Evolutionary conservation across 805 yeast species (phyloP).

Genomic region (Monosporozyma siamensis): DNA sequence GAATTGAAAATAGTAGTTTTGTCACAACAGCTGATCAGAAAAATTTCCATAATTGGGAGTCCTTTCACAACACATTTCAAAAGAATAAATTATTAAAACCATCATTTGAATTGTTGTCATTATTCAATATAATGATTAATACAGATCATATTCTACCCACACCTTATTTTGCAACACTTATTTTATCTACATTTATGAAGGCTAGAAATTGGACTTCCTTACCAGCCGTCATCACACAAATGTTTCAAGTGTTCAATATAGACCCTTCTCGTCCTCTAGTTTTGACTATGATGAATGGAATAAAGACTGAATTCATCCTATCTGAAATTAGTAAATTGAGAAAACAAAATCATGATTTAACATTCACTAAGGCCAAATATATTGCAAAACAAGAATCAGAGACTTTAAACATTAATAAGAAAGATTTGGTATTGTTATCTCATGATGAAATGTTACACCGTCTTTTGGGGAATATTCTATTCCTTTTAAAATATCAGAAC

Average conservation of each 20-base stretch:
- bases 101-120: neutral
- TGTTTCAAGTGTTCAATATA: slow-evolving; percentile 13
- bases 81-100: neutral
- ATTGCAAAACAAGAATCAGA: slow-evolving; percentile 3
- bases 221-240: slow-evolving; percentile 14
- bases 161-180: slow-evolving; percentile 9
- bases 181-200: slow-evolving; percentile 15
- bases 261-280: slow-evolving; percentile 5
- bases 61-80: slow-evolving; percentile 8
- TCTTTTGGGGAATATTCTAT: slow-evolving; percentile 7
- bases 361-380: neutral
- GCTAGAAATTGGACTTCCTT: slow-evolving; percentile 20
- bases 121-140: slow-evolving; percentile 15
- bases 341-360: neutral
- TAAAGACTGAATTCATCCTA: slow-evolving; percentile 14
- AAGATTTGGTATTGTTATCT: neutral
- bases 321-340: slow-evolving; percentile 1
- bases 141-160: slow-evolving; percentile 19
- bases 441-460: neutral
- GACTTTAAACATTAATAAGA: slow-evolving; percentile 2
- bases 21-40: slow-evolving; percentile 7
- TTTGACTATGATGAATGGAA: slow-evolving; percentile 15
- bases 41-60: slow-evolving; percentile 6
- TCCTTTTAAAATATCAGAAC: slow-evolving; percentile 9
- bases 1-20: slow-evolving; percentile 7